Base-by-base conservation (phyloP, 2,329 filamentous ascomycete genomes). In the Stenocarpella maydis region DNA sequence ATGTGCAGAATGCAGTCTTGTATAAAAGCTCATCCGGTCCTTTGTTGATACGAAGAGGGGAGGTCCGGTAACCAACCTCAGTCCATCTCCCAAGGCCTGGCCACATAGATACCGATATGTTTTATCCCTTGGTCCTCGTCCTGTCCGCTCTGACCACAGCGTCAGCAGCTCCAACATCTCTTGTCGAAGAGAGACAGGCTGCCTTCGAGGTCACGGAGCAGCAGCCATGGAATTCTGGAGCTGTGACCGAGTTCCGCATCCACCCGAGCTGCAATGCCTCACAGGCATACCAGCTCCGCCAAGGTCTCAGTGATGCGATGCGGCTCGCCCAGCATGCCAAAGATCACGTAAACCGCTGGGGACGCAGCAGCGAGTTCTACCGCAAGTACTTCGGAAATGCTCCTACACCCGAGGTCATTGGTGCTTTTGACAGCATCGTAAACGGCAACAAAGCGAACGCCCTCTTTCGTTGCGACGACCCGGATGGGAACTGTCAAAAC, bases 391-490 rank as follows among this genome's bases (percentile, higher is more conserved):
- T 92, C 75, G 89, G 90, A 54, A 83, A 87, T 65, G 82, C 82
- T 1, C 82, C 88, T 4, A 87, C 88, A 2, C 84, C 85, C 26
- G 83, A 85, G 71, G 84, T 87, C 4, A 82, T 90, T 50, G 91
- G 90, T 5, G 90, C 88, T 82, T 90, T 85, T 73, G 86, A 90
- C 65, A 85, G 87, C 69, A 81, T 92, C 39, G 81, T 87, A 73
- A 83, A 83, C 52, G 88, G 84, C 1, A 85, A 91, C 77, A 87
- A 87, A 74, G 80, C 80, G 0, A 83, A 81, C 31, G 82, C 90
- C 54, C 75, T 88, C 21, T 92, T 92, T 82, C 87, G 90, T 24
- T 92, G 91, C 73, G 91, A 93, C 71, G 87, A 92, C 72, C 85
- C 87, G 0, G 91, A 92, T 73, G 80, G 83, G 24, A 92, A 92